Percentiles rank a stretch among this genome's conserved stretches.
These are phyloP conservation scores for Termitomyces titanicus DNA, from an alignment of 768 basidiomycete genomes.

Conservation along the genomic window DNA sequence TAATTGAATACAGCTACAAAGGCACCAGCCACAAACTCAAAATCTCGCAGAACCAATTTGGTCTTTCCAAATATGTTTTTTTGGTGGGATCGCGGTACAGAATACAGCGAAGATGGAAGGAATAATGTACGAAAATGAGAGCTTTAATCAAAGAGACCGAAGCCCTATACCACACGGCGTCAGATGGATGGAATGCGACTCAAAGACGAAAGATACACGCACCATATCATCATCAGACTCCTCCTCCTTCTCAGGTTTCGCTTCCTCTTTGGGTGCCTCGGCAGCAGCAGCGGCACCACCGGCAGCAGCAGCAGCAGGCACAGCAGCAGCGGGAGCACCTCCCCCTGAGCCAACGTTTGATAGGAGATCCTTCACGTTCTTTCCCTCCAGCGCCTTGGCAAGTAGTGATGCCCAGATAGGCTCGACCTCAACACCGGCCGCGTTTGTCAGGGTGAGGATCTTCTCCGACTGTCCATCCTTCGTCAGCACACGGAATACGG, in stretches of 20 bases:
- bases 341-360: constrained; percentile 94
- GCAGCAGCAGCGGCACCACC: constrained; percentile 60
- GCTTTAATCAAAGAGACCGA: constrained; percentile 91
- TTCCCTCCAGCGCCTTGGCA: constrained; percentile 96
- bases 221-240: constrained; percentile 92
- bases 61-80: constrained; percentile 15
- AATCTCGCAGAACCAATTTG: no score
- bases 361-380: constrained; percentile 94
- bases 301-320: constrained; percentile 39
- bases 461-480: constrained; percentile 73
- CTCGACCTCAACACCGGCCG: constrained; percentile 85
- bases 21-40: no score
- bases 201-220: constrained; percentile 20
- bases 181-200: background rate
- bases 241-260: constrained; percentile 85
- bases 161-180: constrained; percentile 57
- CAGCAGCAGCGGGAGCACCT: constrained; percentile 71
- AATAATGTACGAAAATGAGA: constrained; percentile 12
- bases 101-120: constrained; percentile 13
- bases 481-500: background rate
- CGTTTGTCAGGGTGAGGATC: constrained; percentile 78
- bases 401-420: constrained; percentile 97
- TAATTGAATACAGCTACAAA: background rate
- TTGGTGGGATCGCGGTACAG: constrained; percentile 8
- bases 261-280: constrained; percentile 74